A percentile compares a stretch with the other conserved stretches of the same genome.
Conservation (phyloP, 1,284 basidiomycete genomes). For the Naganishia sp. region DNA sequence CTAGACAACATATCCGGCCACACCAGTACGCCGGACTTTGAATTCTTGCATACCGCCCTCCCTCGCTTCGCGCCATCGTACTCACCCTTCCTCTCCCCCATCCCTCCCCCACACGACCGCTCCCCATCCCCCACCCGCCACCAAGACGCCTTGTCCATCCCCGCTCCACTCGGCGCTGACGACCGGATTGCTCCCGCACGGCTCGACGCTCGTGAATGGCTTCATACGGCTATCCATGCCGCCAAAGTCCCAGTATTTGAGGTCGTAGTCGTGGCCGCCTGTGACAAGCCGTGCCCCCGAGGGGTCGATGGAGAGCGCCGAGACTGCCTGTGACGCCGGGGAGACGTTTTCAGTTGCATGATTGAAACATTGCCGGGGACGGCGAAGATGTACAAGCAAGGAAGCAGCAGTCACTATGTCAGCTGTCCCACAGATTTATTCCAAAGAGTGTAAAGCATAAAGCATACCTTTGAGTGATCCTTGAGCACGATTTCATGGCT, state of each 20-base stretch:
- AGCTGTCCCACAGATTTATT: neutral
- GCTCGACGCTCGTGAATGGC: conserved; percentile 95
- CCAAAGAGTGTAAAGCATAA: neutral
- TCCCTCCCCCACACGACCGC: conserved; percentile 86
- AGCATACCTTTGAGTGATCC: conserved; percentile 76
- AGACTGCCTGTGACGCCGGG: conserved; percentile 65
- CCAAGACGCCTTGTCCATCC: conserved; percentile 79
- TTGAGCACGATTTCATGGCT: conserved; percentile 82
- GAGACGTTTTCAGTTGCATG: neutral
- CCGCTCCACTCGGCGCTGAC: conserved; percentile 74
- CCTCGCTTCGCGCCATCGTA: conserved; percentile 36
- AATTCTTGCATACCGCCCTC: too few relatives aligned
- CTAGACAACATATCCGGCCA: too few relatives aligned
- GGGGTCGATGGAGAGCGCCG: conserved; percentile 85
- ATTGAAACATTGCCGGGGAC: neutral
- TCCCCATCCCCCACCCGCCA: conserved; percentile 82
- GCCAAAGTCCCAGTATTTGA: conserved; percentile 98
- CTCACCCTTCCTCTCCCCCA: conserved; percentile 78
- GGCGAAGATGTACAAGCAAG: neutral
- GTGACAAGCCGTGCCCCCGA: conserved; percentile 88
- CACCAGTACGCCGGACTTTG: too few relatives aligned
- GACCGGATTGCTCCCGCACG: conserved; percentile 88
- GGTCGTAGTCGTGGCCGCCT: conserved; percentile 94
- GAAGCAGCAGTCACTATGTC: neutral
- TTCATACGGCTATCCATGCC: conserved; percentile 85